Conservation (phyloP, 129 eudicot species). For the Arctium lappa region DNA sequence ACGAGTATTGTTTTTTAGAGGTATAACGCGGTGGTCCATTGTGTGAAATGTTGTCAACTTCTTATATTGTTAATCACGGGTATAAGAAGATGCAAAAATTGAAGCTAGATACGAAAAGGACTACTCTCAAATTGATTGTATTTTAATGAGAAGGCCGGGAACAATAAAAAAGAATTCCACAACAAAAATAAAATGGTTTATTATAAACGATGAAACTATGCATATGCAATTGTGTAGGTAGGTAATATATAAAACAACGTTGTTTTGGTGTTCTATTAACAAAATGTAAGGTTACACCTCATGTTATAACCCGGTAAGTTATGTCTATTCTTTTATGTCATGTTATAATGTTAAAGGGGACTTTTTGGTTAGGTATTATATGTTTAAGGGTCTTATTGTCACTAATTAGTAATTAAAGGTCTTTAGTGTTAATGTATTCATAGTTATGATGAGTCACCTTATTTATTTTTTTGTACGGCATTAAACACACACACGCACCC, state of each 20-base stretch:
- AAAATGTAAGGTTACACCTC: background rate
- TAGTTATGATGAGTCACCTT: too few relatives aligned
- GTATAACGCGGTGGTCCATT: constrained; percentile 9
- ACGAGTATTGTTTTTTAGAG: background rate
- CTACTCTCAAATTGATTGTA: background rate
- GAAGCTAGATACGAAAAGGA: background rate
- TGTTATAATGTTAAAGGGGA: too few relatives aligned
- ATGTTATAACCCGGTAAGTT: background rate
- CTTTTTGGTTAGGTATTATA: too few relatives aligned
- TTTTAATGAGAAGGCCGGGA: background rate
- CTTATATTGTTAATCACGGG: constrained; percentile 19
- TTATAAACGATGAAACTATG: background rate
- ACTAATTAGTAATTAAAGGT: too few relatives aligned
- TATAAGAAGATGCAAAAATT: background rate
- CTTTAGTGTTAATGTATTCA: too few relatives aligned
- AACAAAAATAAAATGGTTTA: background rate
- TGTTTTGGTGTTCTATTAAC: background rate
- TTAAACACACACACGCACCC: too few relatives aligned
- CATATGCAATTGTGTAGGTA: background rate
- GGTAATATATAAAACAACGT: background rate
- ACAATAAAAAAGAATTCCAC: background rate
- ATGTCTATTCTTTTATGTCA: too few relatives aligned
- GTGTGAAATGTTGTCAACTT: constrained; percentile 15
- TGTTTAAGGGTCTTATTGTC: too few relatives aligned
- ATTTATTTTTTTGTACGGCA: too few relatives aligned